These are phyloP conservation scores for Guyanaporus albipodus DNA, from an alignment of 768 basidiomycete genomes.

Conservation along the genomic window DNA sequence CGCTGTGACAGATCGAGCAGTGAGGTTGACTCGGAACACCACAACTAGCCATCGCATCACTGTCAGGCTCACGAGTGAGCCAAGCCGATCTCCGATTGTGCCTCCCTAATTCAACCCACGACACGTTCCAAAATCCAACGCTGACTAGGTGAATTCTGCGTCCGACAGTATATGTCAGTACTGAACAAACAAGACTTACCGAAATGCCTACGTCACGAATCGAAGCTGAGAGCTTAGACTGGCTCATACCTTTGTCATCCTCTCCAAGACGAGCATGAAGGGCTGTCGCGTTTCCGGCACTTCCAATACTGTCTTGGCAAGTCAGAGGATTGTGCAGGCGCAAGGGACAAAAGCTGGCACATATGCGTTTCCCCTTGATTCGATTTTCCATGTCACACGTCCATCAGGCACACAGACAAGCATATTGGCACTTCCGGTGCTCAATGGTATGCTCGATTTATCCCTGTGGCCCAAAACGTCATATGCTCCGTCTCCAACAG, in stretches of 20 bases:
- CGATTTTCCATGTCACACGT: neutral
- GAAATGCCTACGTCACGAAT: constrained; percentile 1
- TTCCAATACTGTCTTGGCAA: neutral
- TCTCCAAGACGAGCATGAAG: neutral
- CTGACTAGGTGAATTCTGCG: no score
- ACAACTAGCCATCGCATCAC: no score
- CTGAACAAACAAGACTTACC: no score
- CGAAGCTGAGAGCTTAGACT: neutral
- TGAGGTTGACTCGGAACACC: no score
- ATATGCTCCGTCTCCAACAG: neutral
- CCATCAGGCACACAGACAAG: neutral
- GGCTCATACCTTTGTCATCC: neutral
- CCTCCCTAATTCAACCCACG: no score
- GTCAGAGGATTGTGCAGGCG: neutral
- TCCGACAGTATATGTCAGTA: no score
- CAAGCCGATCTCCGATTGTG: no score
- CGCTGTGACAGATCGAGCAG: no score
- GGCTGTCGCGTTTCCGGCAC: constrained; percentile 1
- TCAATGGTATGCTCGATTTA: neutral
- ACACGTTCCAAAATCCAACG: no score
- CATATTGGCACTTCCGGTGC: neutral
- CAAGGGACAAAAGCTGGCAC: neutral
- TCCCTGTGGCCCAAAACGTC: neutral
- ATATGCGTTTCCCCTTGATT: neutral
- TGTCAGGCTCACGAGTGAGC: no score